phyloP scores from a whole-genome alignment of 306 rosid genomes.

The Vicia villosa region DNA sequence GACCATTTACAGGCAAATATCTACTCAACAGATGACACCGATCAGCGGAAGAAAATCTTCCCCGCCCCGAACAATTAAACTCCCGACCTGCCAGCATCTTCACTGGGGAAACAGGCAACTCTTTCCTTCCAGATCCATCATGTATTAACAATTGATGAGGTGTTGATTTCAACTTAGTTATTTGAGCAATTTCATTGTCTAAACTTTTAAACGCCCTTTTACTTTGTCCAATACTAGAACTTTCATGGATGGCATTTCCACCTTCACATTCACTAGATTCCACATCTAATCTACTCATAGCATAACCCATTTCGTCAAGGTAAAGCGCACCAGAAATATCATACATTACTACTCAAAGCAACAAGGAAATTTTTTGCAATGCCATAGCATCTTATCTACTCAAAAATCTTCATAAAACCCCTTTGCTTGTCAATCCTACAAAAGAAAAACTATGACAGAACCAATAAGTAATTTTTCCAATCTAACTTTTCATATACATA shows the following conservation, averaged over 20 bases:
- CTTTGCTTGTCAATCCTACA: conserved; percentile 40
- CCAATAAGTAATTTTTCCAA: neutral
- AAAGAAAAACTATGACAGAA: neutral
- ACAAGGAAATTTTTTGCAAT: conserved; percentile 27
- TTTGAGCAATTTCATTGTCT: conserved; percentile 80
- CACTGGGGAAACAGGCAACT: conserved; percentile 71
- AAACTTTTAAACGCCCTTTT: conserved; percentile 40
- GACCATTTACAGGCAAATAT: conserved; percentile 91
- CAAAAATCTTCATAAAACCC: conserved; percentile 44
- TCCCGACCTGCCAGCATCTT: conserved; percentile 95
- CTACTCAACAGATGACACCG: conserved; percentile 85
- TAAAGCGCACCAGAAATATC: conserved; percentile 41
- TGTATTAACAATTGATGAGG: conserved; percentile 59
- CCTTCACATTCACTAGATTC: conserved; percentile 54
- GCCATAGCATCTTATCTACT: conserved; percentile 37
- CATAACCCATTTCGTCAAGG: conserved; percentile 73
- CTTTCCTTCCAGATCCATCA: conserved; percentile 55
- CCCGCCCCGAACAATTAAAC: conserved; percentile 75
- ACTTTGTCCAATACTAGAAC: conserved; percentile 43
- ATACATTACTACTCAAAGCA: conserved; percentile 51
- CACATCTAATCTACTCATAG: conserved; percentile 73
- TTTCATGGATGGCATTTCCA: conserved; percentile 42
- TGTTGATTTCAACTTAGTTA: conserved; percentile 68
- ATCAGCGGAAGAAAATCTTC: conserved; percentile 89
- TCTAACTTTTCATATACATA: neutral